Evolutionary conservation across 1,139 yeast species (phyloP).

Genomic region (Spencermartinsiella ligniputridi): DNA sequence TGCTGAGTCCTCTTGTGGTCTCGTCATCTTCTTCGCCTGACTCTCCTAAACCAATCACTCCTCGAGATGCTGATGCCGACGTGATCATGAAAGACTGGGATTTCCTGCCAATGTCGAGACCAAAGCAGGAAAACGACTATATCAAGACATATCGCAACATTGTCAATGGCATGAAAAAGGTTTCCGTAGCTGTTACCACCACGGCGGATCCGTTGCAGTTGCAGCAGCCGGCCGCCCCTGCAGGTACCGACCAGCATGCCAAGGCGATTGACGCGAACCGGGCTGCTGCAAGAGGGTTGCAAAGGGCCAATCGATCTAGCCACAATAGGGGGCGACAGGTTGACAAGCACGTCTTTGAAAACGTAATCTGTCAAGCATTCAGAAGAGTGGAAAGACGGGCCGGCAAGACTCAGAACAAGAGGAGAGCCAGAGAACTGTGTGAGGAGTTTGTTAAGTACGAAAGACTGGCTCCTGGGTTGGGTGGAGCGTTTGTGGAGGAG

Average conservation of each 20-base stretch:
- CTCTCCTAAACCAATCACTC: neutral
- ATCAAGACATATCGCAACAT: neutral
- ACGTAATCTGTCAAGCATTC: constrained; percentile 14
- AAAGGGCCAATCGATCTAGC: neutral
- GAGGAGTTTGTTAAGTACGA: constrained; percentile 37
- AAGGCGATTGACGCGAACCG: neutral
- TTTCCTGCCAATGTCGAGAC: neutral
- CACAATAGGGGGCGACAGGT: neutral
- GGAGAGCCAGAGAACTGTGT: constrained; percentile 10
- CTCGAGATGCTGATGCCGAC: constrained; percentile 1
- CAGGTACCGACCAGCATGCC: neutral
- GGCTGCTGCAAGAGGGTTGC: neutral
- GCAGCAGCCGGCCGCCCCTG: neutral
- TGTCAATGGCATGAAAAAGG: neutral
- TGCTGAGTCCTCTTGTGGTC: neutral
- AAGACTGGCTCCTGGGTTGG: constrained; percentile 53
- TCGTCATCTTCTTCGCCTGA: neutral
- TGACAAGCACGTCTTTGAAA: constrained; percentile 3
- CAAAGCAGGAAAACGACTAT: neutral
- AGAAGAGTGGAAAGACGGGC: constrained; percentile 14
- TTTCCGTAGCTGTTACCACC: neutral
- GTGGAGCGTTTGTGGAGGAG: constrained; percentile 64
- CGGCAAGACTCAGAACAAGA: constrained; percentile 6
- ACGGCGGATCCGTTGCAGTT: neutral
- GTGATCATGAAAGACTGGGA: constrained; percentile 8